phyloP scores from a whole-genome alignment of 164 flowering plant genomes.

The Vitis amurensis region DNA sequence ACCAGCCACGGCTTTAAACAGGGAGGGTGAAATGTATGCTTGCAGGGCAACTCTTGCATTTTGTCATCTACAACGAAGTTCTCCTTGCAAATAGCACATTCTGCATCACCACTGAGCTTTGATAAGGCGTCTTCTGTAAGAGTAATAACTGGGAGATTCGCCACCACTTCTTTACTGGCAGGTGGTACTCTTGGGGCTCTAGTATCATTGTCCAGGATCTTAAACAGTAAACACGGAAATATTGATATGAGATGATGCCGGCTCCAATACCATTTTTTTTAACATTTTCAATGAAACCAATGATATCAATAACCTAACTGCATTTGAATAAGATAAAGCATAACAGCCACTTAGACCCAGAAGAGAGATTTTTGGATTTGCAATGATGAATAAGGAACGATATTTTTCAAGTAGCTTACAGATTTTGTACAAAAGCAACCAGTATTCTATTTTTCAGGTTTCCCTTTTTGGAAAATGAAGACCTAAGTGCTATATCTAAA shows the following conservation, averaged over 20 bases:
- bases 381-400: no score
- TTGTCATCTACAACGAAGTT: conserved; percentile 59
- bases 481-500: no score
- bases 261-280: no score
- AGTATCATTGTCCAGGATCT: conserved; percentile 42
- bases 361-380: no score
- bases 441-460: no score
- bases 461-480: no score
- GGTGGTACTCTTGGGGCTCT: conserved; percentile 68
- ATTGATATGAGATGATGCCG: background rate
- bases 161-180: conserved; percentile 90
- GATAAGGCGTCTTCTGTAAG: conserved; percentile 61
- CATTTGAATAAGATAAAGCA: no score
- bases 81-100: conserved; percentile 87
- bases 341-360: no score
- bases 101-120: conserved; percentile 64
- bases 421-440: no score
- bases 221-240: background rate
- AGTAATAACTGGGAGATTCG: conserved; percentile 73
- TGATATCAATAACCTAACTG: background rate
- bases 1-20: conserved; percentile 99
- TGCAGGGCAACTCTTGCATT: conserved; percentile 98
- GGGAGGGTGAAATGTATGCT: conserved; percentile 85
- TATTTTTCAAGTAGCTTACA: no score
- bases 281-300: no score